These are phyloP conservation scores for Aspergillus puulaauensis DNA, from an alignment of 2,329 filamentous ascomycete species.

Conservation along the genomic window DNA sequence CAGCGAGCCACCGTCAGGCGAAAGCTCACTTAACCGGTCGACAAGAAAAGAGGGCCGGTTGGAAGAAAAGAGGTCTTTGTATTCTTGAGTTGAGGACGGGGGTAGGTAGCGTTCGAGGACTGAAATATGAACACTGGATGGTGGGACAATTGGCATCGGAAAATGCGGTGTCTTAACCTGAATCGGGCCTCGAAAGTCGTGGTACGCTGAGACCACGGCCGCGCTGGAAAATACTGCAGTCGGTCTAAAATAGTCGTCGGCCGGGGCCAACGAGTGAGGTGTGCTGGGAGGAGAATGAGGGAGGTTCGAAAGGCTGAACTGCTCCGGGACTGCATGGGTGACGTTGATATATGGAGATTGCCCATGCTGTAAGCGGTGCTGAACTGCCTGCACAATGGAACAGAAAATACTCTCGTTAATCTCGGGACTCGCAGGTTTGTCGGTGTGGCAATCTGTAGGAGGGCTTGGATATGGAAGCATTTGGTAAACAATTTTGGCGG, in stretches of 20 bases:
- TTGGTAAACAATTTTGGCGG: slow-evolving; percentile 60
- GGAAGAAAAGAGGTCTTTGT: slow-evolving; percentile 57
- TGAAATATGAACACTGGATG: slow-evolving; percentile 59
- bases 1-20: slow-evolving; percentile 56
- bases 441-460: slow-evolving; percentile 11
- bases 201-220: slow-evolving; percentile 59
- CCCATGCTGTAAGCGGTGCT: slow-evolving; percentile 50
- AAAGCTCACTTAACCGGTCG: slow-evolving; percentile 61
- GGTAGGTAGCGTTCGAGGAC: slow-evolving; percentile 67
- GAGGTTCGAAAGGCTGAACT: slow-evolving; percentile 61
- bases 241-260: slow-evolving; percentile 62
- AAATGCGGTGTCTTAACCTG: slow-evolving; percentile 42
- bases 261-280: slow-evolving; percentile 48
- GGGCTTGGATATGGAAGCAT: slow-evolving; percentile 56
- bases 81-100: slow-evolving; percentile 59
- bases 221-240: slow-evolving; percentile 61
- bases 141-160: slow-evolving; percentile 59
- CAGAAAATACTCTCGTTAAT: slow-evolving; percentile 49
- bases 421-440: slow-evolving; percentile 29
- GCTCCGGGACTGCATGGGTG: slow-evolving; percentile 62
- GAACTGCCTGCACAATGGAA: slow-evolving; percentile 55
- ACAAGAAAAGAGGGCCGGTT: slow-evolving; percentile 58
- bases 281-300: slow-evolving; percentile 64
- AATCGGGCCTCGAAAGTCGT: slow-evolving; percentile 52
- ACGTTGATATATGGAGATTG: slow-evolving; percentile 63